Evolutionary conservation across 352 stramenopile genomes (phyloP).

Genomic region (Phytophthora fragariaefolia): DNA sequence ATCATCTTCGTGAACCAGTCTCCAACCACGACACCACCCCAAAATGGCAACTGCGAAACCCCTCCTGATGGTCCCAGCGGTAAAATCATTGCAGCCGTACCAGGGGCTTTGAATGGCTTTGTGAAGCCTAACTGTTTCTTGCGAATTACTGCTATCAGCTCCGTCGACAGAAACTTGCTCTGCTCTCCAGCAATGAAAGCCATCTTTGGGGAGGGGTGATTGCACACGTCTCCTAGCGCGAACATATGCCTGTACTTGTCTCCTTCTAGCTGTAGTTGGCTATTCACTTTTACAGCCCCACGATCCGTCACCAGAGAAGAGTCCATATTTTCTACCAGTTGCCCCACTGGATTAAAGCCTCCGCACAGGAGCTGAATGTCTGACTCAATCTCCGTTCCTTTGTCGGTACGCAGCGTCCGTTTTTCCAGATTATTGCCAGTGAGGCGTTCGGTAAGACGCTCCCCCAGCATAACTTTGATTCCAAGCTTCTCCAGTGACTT

Average conservation of each 20-base stretch:
- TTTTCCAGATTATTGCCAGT: conserved; percentile 34
- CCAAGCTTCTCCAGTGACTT: conserved; percentile 23
- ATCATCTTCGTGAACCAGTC: conserved; percentile 37
- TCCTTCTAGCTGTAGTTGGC: conserved; percentile 38
- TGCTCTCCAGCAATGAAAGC: conserved; percentile 42
- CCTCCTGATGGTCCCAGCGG: conserved; percentile 44
- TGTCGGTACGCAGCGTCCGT: conserved; percentile 31
- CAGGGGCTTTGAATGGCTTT: conserved; percentile 31
- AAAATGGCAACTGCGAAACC: conserved; percentile 41
- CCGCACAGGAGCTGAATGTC: conserved; percentile 47
- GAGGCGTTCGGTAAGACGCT: conserved; percentile 31
- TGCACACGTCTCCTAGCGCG: conserved; percentile 45
- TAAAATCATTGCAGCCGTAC: conserved; percentile 37
- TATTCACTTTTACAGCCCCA: conserved; percentile 39
- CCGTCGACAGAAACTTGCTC: conserved; percentile 31
- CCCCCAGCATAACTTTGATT: conserved; percentile 37
- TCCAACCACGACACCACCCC: conserved; percentile 39
- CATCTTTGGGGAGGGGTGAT: conserved; percentile 47
- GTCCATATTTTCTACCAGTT: conserved; percentile 34
- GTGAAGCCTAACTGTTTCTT: conserved; percentile 27
- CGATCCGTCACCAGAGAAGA: conserved; percentile 16
- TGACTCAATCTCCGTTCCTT: conserved; percentile 40
- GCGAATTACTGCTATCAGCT: conserved; percentile 29
- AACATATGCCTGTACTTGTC: conserved; percentile 40
- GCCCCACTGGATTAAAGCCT: conserved; percentile 26